phyloP scores from a whole-genome alignment of 2,329 filamentous ascomycete genomes.

The Scytalidium sp. region DNA sequence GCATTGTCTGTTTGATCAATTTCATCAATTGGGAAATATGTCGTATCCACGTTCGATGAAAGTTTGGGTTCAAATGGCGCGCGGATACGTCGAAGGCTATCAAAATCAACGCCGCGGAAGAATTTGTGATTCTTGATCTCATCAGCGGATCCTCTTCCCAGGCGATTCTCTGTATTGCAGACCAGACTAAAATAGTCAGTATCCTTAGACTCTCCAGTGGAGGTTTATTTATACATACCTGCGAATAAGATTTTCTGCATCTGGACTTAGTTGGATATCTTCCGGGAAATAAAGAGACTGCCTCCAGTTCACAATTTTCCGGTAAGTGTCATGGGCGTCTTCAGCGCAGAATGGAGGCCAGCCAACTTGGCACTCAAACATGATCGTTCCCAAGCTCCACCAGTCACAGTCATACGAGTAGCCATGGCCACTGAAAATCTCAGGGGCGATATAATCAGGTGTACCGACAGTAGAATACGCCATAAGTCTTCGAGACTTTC shows the following conservation, averaged over 20 bases:
- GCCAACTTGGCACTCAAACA: slow-evolving; percentile 98
- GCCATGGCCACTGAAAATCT: slow-evolving; percentile 95
- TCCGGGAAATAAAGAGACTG: slow-evolving; percentile 95
- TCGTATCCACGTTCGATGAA: slow-evolving; percentile 90
- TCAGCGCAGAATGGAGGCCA: slow-evolving; percentile 99
- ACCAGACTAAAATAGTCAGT: slow-evolving; percentile 64
- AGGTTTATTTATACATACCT: slow-evolving; percentile 54
- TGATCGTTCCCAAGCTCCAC: slow-evolving; percentile 98
- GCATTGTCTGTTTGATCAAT: slow-evolving; percentile 96
- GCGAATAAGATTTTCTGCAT: slow-evolving; percentile 89
- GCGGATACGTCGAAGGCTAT: slow-evolving; percentile 85
- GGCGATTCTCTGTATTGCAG: slow-evolving; percentile 87
- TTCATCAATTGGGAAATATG: slow-evolving; percentile 98
- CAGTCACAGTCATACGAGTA: slow-evolving; percentile 98
- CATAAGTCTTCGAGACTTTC: slow-evolving; percentile 91
- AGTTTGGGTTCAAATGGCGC: slow-evolving; percentile 95
- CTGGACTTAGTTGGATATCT: slow-evolving; percentile 82
- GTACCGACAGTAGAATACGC: slow-evolving; percentile 98
- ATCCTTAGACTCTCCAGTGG: slow-evolving; percentile 1
- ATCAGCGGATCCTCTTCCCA: slow-evolving; percentile 80
- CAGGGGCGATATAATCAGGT: slow-evolving; percentile 96
- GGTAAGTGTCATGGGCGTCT: slow-evolving; percentile 95
- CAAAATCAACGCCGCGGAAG: slow-evolving; percentile 96
- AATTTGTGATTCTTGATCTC: slow-evolving; percentile 94
- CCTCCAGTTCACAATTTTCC: slow-evolving; percentile 98